Conservation (phyloP, 768 basidiomycete species). For the Auriscalpium microsporum region DNA sequence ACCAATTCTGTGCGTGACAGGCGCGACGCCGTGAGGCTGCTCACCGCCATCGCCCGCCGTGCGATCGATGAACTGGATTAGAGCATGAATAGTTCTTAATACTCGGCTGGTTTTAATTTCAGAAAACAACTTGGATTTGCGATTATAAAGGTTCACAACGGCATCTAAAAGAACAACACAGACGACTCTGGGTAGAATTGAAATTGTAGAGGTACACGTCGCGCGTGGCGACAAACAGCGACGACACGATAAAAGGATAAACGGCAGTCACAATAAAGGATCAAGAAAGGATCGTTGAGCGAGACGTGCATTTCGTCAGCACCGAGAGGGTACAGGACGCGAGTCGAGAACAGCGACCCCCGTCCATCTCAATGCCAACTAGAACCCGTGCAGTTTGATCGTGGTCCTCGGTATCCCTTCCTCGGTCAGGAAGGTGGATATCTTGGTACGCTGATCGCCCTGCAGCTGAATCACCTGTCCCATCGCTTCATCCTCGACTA, state of each 20-base stretch:
- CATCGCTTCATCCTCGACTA: conserved; percentile 92
- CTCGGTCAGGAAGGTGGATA: conserved; percentile 77
- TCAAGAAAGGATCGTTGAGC: neutral
- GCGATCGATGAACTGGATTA: no score
- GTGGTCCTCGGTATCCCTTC: conserved; percentile 69
- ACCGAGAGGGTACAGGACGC: neutral
- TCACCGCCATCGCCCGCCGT: no score
- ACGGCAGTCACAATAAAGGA: neutral
- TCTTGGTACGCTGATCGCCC: conserved; percentile 93
- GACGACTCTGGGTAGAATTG: neutral
- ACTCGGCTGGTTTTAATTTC: no score
- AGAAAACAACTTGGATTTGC: no score
- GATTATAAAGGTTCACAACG: no score
- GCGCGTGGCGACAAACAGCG: neutral
- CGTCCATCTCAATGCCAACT: conserved; percentile 17
- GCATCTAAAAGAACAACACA: neutral
- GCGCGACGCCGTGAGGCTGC: no score
- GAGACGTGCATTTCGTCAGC: neutral
- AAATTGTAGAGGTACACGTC: neutral
- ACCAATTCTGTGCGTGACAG: no score
- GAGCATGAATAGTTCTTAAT: no score
- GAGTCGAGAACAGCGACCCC: neutral
- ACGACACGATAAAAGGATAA: neutral
- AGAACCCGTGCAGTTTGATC: conserved; percentile 89
- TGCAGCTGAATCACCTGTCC: conserved; percentile 98